Evolutionary conservation across 2,329 filamentous ascomycete species (phyloP).

Genomic region (Parafenestella ontariensis): DNA sequence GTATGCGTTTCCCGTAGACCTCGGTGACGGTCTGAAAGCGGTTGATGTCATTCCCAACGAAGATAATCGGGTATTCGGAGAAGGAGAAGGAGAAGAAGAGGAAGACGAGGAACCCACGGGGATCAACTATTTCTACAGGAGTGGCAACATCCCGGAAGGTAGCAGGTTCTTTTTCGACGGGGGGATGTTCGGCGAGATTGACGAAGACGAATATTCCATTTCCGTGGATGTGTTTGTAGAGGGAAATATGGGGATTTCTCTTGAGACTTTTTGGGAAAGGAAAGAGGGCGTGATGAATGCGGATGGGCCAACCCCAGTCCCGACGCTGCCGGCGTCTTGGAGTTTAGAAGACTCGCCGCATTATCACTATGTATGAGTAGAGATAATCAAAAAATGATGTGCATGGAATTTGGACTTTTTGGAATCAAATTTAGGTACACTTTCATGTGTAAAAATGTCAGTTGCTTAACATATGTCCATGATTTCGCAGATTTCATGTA

Average conservation of each 20-base stretch:
- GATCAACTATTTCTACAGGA: neutral
- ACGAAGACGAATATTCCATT: neutral
- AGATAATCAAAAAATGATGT: too few species aligned
- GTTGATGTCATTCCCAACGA: neutral
- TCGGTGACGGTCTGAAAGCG: neutral
- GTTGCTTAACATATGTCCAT: too few species aligned
- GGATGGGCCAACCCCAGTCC: too few species aligned
- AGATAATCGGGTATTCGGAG: too few species aligned
- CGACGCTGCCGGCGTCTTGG: too few species aligned
- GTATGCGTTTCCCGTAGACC: neutral
- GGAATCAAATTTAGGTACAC: too few species aligned
- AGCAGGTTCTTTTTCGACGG: neutral
- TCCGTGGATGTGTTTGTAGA: neutral
- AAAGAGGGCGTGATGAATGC: too few species aligned
- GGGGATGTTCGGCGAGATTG: neutral
- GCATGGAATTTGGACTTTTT: too few species aligned
- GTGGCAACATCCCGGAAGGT: neutral
- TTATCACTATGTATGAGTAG: too few species aligned
- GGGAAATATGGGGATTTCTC: neutral
- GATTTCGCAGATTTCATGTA: too few species aligned
- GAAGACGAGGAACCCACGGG: neutral
- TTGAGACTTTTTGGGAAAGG: neutral
- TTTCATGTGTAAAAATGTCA: too few species aligned
- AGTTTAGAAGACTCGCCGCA: too few species aligned
- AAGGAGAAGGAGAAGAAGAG: neutral